Base-by-base conservation (phyloP, 371 early-diverging fungal species). In the Mortierella sp. region DNA sequence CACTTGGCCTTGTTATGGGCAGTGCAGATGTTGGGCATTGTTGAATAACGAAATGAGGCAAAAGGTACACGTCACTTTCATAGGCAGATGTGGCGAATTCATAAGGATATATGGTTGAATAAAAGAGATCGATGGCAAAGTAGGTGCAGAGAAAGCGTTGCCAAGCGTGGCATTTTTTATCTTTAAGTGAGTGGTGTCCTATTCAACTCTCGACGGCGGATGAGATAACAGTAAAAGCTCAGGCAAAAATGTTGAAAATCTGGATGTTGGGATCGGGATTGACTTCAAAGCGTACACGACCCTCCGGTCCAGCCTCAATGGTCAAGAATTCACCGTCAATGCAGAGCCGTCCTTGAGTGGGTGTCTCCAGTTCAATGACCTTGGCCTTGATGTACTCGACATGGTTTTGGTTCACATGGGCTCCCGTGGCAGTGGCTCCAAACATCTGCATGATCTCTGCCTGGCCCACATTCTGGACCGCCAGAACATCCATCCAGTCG, bases 401-500 rank as follows among this genome's bases (percentile, higher is more conserved):
- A 31, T 55, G 64, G 10, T 77, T 66, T 31, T 72, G 83, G 53
- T 72, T 41, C 10, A 82, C 50, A 66, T 82, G 83, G 45, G 68
- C 24, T 0, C 83, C 83, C 1, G 53, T 72, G 19, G 74, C 53
- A 5, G 79, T 78, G 11, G 58, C 65, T 16, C 79, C 83, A 71
- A 82, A 82, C 83, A 82, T 78, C 4, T 45, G 45, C 69, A 82
- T 64, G 45, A 82, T 71, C 71, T 75, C 79, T 1, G 52, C 47
- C 34, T 75, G 70, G 4, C 73, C 79, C 10, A 64, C 83, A 64
- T 78, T 72, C 70, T 82, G 83, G n/a, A 82, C 79, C 11, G 64
- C 83, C 26, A 82, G 43, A 10, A 82, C 53, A 53, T 82, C 83
- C 75, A 82, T 77, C 79, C 79, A 82, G 11, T 77, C 79, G 41